These are phyloP conservation scores for Colletotrichum coccodes DNA, from an alignment of 2,329 filamentous ascomycete genomes.

Conservation along the genomic window DNA sequence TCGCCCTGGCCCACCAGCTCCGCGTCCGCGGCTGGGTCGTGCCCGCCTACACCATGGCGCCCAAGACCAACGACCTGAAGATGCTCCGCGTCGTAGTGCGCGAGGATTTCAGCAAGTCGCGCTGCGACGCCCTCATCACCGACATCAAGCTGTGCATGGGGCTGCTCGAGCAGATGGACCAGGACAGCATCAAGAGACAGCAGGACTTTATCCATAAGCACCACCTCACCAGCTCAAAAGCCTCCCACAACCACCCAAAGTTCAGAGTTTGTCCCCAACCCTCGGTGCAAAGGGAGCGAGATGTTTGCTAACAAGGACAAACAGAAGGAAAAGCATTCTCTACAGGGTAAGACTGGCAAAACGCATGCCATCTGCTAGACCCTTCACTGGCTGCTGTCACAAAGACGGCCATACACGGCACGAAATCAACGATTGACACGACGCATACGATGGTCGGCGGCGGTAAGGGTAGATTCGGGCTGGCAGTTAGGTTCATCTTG, in stretches of 20 bases:
- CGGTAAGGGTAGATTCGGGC: not conserved
- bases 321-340: conserved; percentile 81
- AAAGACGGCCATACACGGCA: conserved; percentile 12
- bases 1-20: conserved; percentile 84
- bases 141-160: conserved; percentile 84
- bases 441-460: not conserved
- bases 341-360: conserved; percentile 92
- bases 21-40: conserved; percentile 92
- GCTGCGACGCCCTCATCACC: conserved; percentile 80
- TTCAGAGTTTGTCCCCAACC: conserved; percentile 55
- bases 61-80: conserved; percentile 84
- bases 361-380: conserved; percentile 86
- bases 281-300: not conserved
- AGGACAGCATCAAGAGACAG: conserved; percentile 75
- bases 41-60: conserved; percentile 97
- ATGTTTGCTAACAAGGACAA: not conserved
- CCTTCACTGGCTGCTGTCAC: not conserved
- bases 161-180: conserved; percentile 79
- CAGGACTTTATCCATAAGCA: conserved; percentile 72
- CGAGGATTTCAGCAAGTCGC: conserved; percentile 86
- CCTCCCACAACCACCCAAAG: conserved; percentile 61
- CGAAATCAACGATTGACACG: conserved; percentile 20
- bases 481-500: not conserved
- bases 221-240: conserved; percentile 61
- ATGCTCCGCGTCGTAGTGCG: conserved; percentile 92